Base-by-base conservation (phyloP, 2,329 filamentous ascomycete genomes). In the Aspergillus sp. region DNA sequence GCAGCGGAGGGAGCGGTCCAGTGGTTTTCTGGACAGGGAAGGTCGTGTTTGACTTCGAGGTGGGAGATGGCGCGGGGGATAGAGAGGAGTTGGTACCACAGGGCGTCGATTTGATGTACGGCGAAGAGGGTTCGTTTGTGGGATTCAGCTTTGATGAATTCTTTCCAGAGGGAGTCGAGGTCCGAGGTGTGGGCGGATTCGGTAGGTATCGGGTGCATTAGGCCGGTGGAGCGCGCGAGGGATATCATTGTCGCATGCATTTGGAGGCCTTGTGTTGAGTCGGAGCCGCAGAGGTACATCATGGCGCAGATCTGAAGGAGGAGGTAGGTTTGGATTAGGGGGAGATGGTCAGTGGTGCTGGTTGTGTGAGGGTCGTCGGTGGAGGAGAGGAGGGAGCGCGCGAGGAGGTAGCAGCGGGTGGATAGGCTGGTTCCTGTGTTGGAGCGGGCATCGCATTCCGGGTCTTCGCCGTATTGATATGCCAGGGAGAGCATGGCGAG, bases 41-140 rank as follows among this genome's bases (percentile, higher is more conserved):
- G 67, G 15, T 78, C 73, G 55, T 80, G 76, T 61, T 80, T 81
- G 62, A 81, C 75, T 66, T 81, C 79, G 3, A 80, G 67, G 47
- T 81, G 68, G 5, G 68, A 70, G 44, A 70, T 68, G 8, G 62
- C 68, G 38, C 68, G 67, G 0, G 68, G 68, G 11, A 70, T 68
- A 2, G 68, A 70, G 3, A 80, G 66, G 53, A 80, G 71, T 53
- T 80, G 77, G 59, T 81, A 80, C 75, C 77, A 80, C 2, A 80
- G 62, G 0, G 78, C 71, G 58, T 81, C 78, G 25, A 80, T 71
- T 57, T 81, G 78, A 60, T 80, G 78, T 0, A 77, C 70, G 8
- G 78, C 76, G 54, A 79, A 78, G 7, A 77, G 58, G 0, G 78
- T 80, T 17, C 78, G 74, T 58, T 80, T 80, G 42, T 74, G 72